Evolutionary conservation across 2,329 filamentous ascomycete genomes (phyloP), one percentile per base, ranked within the genome.

Genomic region (Amylocarpus encephaloides): DNA sequence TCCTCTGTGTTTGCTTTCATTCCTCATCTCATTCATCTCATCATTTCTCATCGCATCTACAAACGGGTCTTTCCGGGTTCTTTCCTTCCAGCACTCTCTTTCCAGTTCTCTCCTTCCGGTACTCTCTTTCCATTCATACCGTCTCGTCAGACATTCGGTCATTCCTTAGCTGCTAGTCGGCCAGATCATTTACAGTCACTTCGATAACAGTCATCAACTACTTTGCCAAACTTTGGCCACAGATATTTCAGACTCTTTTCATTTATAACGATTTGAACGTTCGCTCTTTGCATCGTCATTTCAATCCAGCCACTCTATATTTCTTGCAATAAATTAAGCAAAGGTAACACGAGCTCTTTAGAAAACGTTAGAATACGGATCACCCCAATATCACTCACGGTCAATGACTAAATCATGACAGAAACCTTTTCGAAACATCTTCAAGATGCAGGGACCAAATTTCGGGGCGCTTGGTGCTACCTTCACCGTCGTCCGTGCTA

Each of bases 401-500:
- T 32, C 15, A 5, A 12, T 16, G 15, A 34, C 30, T 15, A 38
- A 13, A 32, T 10, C 18, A 36, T 16, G 36, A 15, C 6, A 22
- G 11, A 36, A 15, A 11, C 15, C 19, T 15, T 34, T 16, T 40
- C 52, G 22, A 26, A 26, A 42, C 51, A 33, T 38, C 34, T 9
- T 36, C 50, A 62, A 50, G 30, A 64, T 65, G 63, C 50, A 53
- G 36, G 53, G 51, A 47, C 56, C 59, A 50, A 45, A 57, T 35
- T 60, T 58, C 67, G 85, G 87, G 61, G 35, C 85, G 66, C 72
- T 93, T 59, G 88, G 86, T 67, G 81, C 85, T 61, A 86, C 85
- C 59, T 95, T 94, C 72, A 82, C 87, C 51, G 73, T 82, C 58
- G 79, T 85, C 59, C 84, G 91, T 43, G 75, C 77, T 51, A 75